phyloP scores from a whole-genome alignment of 768 basidiomycete genomes.

The Trametopsis cervina region DNA sequence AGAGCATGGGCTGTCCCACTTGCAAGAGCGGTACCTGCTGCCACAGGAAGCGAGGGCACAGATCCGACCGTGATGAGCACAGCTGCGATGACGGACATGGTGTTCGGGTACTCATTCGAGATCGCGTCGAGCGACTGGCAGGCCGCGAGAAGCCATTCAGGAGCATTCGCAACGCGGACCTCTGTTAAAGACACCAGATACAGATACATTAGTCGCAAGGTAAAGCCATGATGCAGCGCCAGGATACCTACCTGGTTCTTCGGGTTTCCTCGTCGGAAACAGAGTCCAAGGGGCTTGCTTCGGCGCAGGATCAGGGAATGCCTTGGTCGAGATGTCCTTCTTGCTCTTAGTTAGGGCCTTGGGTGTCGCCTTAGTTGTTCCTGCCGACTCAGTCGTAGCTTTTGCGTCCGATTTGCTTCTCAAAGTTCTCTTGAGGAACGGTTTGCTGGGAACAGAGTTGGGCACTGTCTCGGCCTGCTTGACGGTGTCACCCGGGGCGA shows the following conservation, averaged over 20 bases:
- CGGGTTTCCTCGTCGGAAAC: not conserved
- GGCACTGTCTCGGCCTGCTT: not conserved
- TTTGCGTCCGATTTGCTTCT: not conserved
- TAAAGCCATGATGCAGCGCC: too few species aligned
- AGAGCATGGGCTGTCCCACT: constrained; percentile 1
- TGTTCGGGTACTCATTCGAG: constrained; percentile 11
- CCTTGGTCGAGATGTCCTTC: not conserved
- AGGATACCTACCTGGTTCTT: not conserved
- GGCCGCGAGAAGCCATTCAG: constrained; percentile 15
- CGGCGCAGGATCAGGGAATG: not conserved
- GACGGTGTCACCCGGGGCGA: not conserved
- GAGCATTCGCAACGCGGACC: not conserved
- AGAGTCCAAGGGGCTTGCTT: not conserved
- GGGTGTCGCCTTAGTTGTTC: not conserved
- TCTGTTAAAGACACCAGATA: not conserved
- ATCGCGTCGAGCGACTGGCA: constrained; percentile 14
- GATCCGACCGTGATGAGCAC: constrained; percentile 10
- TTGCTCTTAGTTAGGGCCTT: not conserved
- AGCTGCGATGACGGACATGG: constrained; percentile 8
- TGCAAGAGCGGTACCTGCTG: constrained; percentile 1
- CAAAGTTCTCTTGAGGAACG: not conserved
- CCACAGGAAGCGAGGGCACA: constrained; percentile 5
- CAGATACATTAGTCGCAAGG: too few species aligned
- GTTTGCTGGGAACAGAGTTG: not conserved
- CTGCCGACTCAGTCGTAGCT: not conserved